A percentile compares a stretch with the other conserved stretches of the same genome.
These are phyloP conservation scores for Forsythia suspensa DNA, from an alignment of 257 asterid species.

Conservation along the genomic window DNA sequence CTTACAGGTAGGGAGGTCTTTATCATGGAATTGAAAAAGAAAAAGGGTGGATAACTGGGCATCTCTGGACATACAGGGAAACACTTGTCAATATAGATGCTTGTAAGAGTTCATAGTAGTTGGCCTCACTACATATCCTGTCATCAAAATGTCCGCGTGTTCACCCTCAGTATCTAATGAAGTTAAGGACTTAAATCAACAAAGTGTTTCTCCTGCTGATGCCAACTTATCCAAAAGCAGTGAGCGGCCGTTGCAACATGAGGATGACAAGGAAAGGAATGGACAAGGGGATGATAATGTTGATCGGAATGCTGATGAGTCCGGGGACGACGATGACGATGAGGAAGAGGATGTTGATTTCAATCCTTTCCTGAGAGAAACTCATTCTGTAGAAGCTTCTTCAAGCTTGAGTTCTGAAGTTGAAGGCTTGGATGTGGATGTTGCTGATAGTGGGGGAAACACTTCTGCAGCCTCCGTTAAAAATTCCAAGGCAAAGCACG, in stretches of 20 bases:
- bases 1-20: neutral
- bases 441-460: slow-evolving; percentile 53
- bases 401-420: slow-evolving; percentile 91
- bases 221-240: slow-evolving; percentile 26
- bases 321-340: slow-evolving; percentile 43
- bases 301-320: slow-evolving; percentile 29
- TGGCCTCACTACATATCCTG: slow-evolving; percentile 17
- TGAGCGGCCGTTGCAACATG: slow-evolving; percentile 33
- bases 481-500: slow-evolving; percentile 26
- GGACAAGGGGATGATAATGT: slow-evolving; percentile 31
- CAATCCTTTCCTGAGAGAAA: slow-evolving; percentile 71
- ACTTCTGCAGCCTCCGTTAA: slow-evolving; percentile 26
- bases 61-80: neutral
- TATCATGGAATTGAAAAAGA: neutral
- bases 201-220: slow-evolving; percentile 25
- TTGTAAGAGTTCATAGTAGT: neutral
- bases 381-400: slow-evolving; percentile 71
- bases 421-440: slow-evolving; percentile 74
- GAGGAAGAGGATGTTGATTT: slow-evolving; percentile 95
- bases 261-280: slow-evolving; percentile 35
- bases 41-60: neutral
- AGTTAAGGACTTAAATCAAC: slow-evolving; percentile 32
- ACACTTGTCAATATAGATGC: slow-evolving; percentile 17
- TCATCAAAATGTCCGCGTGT: slow-evolving; percentile 36
- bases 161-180: slow-evolving; percentile 30